Percentiles rank a stretch among this genome's conserved stretches.
These are phyloP conservation scores for Cystobasidium pallidum DNA, from an alignment of 1,284 basidiomycete species.

Conservation along the genomic window DNA sequence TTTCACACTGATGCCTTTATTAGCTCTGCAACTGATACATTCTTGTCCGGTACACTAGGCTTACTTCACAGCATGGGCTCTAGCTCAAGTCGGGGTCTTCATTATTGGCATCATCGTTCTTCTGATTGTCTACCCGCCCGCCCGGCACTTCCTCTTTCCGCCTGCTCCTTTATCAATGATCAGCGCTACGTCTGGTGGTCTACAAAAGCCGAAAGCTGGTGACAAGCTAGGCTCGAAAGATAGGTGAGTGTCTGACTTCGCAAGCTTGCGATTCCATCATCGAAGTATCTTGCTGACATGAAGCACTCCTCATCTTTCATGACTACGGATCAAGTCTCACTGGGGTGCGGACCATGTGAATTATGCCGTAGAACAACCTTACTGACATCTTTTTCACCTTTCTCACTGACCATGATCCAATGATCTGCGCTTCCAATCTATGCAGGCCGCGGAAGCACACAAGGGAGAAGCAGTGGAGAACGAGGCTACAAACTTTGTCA, in stretches of 20 bases:
- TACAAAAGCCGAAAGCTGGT: slow-evolving; percentile 53
- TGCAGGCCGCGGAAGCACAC: slow-evolving; percentile 55
- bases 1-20: slow-evolving; percentile 51
- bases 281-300: slow-evolving; percentile 16
- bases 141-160: slow-evolving; percentile 61
- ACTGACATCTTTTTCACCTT: neutral
- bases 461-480: slow-evolving; percentile 60
- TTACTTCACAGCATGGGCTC: slow-evolving; percentile 37
- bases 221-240: slow-evolving; percentile 50
- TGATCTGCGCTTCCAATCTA: neutral
- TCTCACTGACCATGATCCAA: neutral
- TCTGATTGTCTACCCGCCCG: slow-evolving; percentile 61
- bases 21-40: slow-evolving; percentile 46
- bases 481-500: slow-evolving; percentile 60
- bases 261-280: neutral
- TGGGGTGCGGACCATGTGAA: slow-evolving; percentile 18
- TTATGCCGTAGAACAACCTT: neutral
- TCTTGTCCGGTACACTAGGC: slow-evolving; percentile 3
- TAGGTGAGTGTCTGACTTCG: slow-evolving; percentile 23
- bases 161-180: slow-evolving; percentile 60
- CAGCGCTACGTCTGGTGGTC: slow-evolving; percentile 53
- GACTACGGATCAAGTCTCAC: slow-evolving; percentile 44
- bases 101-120: slow-evolving; percentile 54
- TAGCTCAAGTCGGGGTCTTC: slow-evolving; percentile 40
- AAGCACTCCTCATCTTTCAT: slow-evolving; percentile 6